Evolutionary conservation across 768 basidiomycete genomes (phyloP).

Genomic region (Naganishia antarctica): DNA sequence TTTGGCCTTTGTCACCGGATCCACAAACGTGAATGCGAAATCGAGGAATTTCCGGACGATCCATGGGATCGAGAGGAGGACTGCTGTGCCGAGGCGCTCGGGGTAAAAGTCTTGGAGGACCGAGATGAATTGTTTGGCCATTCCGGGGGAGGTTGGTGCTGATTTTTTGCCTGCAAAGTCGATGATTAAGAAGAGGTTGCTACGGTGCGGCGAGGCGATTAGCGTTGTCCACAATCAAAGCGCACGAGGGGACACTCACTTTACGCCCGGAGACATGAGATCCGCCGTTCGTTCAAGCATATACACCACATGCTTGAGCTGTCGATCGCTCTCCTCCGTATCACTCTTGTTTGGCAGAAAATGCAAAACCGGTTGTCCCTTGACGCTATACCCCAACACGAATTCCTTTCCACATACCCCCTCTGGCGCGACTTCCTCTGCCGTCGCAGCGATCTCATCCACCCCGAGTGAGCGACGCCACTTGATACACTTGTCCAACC

Average conservation of each 20-base stretch:
- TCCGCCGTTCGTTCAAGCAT: conserved; percentile 30
- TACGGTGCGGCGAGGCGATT: not conserved
- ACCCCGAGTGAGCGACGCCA: conserved; percentile 10
- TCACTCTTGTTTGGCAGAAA: conserved; percentile 28
- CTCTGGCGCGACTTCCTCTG: conserved; percentile 11
- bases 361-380: conserved; percentile 23
- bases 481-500: conserved; percentile 23
- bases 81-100: conserved; percentile 28
- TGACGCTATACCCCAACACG: conserved; percentile 9
- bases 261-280: conserved; percentile 25
- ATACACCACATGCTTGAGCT: conserved; percentile 29
- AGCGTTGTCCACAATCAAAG: too few relatives aligned
- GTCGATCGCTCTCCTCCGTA: conserved; percentile 19
- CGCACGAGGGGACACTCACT: not conserved
- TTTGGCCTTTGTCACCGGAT: conserved; percentile 29
- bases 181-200: conserved; percentile 29
- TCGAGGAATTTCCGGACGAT: conserved; percentile 31
- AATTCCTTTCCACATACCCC: conserved; percentile 24
- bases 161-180: conserved; percentile 28
- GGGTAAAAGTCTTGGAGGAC: conserved; percentile 27
- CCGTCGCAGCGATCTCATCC: not conserved
- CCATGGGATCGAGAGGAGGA: conserved; percentile 28
- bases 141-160: conserved; percentile 21
- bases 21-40: conserved; percentile 29
- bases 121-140: conserved; percentile 22